Evolutionary conservation across 345 rosid species (phyloP).

Genomic region (Eucalyptus erythrocorys): DNA sequence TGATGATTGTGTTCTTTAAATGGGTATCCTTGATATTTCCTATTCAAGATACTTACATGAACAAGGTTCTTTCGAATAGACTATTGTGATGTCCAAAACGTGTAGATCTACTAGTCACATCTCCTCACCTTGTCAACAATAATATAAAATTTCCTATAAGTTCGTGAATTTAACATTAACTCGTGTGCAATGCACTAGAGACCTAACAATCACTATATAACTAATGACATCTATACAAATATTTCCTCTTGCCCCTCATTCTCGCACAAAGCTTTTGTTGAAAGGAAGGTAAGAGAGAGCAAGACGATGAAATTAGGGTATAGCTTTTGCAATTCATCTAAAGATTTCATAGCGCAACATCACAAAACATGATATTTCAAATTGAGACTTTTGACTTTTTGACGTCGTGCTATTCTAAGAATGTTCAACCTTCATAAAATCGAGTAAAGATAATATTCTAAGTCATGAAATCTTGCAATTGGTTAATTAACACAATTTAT

Average conservation of each 20-base stretch:
- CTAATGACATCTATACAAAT: neutral
- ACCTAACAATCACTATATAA: neutral
- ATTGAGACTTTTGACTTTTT: neutral
- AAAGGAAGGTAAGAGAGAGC: neutral
- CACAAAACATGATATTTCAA: neutral
- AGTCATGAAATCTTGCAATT: neutral
- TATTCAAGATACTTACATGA: neutral
- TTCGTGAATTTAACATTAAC: neutral
- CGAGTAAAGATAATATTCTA: neutral
- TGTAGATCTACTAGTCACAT: neutral
- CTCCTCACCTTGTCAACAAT: neutral
- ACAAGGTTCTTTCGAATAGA: neutral
- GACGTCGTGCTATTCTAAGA: fast-evolving
- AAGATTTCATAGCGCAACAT: neutral
- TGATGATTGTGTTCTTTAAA: neutral
- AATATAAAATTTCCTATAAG: neutral
- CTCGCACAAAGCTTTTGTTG: neutral
- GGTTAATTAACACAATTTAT: neutral
- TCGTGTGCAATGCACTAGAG: neutral
- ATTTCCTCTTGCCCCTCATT: neutral
- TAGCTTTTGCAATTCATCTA: neutral
- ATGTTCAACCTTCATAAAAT: neutral
- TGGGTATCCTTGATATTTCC: neutral
- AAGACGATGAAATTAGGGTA: neutral
- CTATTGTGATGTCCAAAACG: neutral